These are phyloP conservation scores for Phytophthora tubulina DNA, from an alignment of 352 stramenopile genomes.

Conservation along the genomic window DNA sequence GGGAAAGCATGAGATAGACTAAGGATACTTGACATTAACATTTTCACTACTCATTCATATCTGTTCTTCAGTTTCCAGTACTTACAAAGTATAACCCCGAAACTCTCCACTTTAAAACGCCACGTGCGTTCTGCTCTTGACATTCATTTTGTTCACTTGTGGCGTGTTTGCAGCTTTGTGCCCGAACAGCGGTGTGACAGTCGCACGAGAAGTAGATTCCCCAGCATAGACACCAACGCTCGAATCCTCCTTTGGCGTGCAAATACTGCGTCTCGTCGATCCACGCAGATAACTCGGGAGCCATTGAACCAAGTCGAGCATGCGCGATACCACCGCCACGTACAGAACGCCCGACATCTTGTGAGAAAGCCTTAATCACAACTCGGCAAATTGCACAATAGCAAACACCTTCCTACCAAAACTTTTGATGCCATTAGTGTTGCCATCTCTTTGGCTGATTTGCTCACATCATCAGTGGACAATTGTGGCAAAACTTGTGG, in stretches of 20 bases:
- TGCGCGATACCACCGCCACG: conserved; percentile 32
- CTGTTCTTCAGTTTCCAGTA: not conserved
- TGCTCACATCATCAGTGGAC: conserved; percentile 5
- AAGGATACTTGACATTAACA: not conserved
- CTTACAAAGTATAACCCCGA: too few species aligned
- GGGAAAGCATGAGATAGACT: too few species aligned
- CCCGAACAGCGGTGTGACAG: not conserved
- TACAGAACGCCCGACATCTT: conserved; percentile 35
- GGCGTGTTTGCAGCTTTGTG: not conserved
- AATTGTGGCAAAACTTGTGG: not conserved
- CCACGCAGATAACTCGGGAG: conserved; percentile 23
- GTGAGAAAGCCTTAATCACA: not conserved
- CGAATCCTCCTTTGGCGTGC: conserved; percentile 32
- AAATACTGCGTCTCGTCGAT: conserved; percentile 25
- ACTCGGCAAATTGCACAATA: conserved; percentile 32
- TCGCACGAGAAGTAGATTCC: conserved; percentile 17
- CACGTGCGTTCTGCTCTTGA: conserved; percentile 14
- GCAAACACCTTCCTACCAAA: not conserved
- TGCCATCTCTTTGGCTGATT: conserved; percentile 1
- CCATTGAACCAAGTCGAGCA: conserved; percentile 18
- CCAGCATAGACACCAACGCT: conserved; percentile 3
- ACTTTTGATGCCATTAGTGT: not conserved
- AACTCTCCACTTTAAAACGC: not conserved
- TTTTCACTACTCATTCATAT: conserved; percentile 5
- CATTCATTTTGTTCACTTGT: not conserved